Percentiles rank a stretch among this genome's conserved stretches.
These are phyloP conservation scores for Clonostachys solani DNA, from an alignment of 2,329 filamentous ascomycete genomes.

Conservation along the genomic window DNA sequence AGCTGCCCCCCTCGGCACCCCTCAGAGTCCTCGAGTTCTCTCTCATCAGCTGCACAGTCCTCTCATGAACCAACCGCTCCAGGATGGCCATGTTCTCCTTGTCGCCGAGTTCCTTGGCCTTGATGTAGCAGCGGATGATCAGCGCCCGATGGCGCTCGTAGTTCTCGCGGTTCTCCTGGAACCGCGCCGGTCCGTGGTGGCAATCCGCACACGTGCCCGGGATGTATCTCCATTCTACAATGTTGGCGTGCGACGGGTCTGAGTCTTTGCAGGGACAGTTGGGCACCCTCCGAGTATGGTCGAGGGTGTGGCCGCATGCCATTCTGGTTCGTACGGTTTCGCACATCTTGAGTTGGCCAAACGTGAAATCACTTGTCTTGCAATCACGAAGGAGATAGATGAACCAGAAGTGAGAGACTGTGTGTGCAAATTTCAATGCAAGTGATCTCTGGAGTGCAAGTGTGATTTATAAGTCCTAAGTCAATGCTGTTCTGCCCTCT, in stretches of 20 bases:
- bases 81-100: constrained; percentile 10
- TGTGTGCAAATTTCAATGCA: too few species aligned
- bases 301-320: constrained; percentile 16
- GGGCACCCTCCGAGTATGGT: constrained; percentile 1
- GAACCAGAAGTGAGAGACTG: too few species aligned
- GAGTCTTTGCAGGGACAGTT: too few species aligned
- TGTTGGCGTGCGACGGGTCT: neutral
- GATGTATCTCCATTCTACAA: constrained; percentile 12
- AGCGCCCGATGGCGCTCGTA: constrained; percentile 17
- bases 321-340: constrained; percentile 13
- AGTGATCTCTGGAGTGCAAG: too few species aligned
- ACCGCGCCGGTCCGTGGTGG: constrained; percentile 18
- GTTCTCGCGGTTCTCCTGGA: constrained; percentile 13
- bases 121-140: constrained; percentile 16
- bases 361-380: too few species aligned
- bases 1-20: too few species aligned
- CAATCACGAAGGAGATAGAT: too few species aligned
- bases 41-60: neutral
- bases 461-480: too few species aligned
- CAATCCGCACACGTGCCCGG: constrained; percentile 30
- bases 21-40: too few species aligned
- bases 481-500: too few species aligned
- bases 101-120: constrained; percentile 14
- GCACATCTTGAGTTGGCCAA: constrained; percentile 11
- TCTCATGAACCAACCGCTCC: neutral